A percentile compares a stretch with the other conserved stretches of the same genome.
phyloP scores from a whole-genome alignment of 495 filamentous ascomycete genomes.

The Penicillium lagena region DNA sequence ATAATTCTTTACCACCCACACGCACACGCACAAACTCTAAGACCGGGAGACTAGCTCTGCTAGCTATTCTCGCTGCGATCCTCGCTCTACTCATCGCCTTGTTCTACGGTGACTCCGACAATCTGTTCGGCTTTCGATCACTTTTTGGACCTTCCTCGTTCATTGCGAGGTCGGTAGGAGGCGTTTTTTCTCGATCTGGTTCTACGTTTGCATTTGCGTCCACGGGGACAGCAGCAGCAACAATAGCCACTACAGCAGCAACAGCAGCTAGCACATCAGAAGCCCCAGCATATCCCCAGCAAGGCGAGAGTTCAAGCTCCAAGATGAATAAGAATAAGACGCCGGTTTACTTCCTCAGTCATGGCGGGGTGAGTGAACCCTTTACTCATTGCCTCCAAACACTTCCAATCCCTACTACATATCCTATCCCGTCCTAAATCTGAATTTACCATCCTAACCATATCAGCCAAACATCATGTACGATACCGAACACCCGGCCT shows the following conservation, averaged over 20 bases:
- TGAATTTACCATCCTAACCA: no score
- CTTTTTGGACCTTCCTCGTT: slow-evolving; percentile 13
- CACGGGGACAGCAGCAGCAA: neutral
- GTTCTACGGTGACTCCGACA: slow-evolving; percentile 17
- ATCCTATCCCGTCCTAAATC: neutral
- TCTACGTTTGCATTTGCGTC: slow-evolving; percentile 1
- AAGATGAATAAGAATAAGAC: slow-evolving; percentile 24
- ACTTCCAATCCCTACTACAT: neutral
- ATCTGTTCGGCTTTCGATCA: slow-evolving; percentile 26
- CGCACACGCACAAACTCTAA: neutral
- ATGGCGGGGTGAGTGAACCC: slow-evolving; percentile 59
- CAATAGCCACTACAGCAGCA: neutral
- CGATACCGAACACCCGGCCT: slow-evolving; percentile 65
- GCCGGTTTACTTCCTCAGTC: slow-evolving; percentile 74
- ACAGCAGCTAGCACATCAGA: neutral
- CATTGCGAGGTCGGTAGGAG: no score
- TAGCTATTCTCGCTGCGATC: slow-evolving; percentile 10
- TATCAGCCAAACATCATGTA: slow-evolving; percentile 69
- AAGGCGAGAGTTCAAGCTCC: neutral
- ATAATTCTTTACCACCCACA: neutral
- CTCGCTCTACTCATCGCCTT: slow-evolving; percentile 10
- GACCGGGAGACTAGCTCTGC: slow-evolving; percentile 1
- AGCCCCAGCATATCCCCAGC: neutral
- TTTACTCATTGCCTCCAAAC: no score
- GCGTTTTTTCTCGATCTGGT: neutral